A percentile compares a stretch with the other conserved stretches of the same genome.
Evolutionary conservation across 805 yeast genomes (phyloP).

Genomic region (Yamadazyma endophytica): DNA sequence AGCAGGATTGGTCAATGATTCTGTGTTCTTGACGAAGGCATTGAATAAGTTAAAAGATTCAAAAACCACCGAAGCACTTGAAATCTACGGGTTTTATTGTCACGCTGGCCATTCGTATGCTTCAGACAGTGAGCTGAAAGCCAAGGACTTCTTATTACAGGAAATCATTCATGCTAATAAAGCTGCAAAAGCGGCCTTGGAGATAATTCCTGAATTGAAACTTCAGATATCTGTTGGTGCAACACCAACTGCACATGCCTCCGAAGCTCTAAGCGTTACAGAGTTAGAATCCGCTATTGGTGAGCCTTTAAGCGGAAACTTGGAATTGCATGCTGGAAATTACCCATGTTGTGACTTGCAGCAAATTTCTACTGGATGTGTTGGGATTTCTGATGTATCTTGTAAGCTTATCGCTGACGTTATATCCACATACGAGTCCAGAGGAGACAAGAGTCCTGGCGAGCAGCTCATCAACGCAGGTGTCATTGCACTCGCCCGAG

Average conservation of each 20-base stretch:
- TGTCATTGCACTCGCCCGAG: slow-evolving; percentile 65
- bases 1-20: slow-evolving; percentile 49
- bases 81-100: slow-evolving; percentile 65
- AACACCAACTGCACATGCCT: slow-evolving; percentile 73
- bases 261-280: slow-evolving; percentile 23
- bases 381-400: slow-evolving; percentile 61
- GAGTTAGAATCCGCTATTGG: slow-evolving; percentile 19
- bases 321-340: slow-evolving; percentile 82
- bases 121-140: slow-evolving; percentile 41
- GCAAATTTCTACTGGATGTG: slow-evolving; percentile 67
- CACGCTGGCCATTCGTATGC: slow-evolving; percentile 78
- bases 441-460: slow-evolving; percentile 50
- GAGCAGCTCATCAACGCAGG: slow-evolving; percentile 71
- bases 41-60: slow-evolving; percentile 24
- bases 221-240: slow-evolving; percentile 72
- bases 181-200: slow-evolving; percentile 43
- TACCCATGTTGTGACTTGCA: slow-evolving; percentile 72
- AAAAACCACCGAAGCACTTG: slow-evolving; percentile 26
- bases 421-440: slow-evolving; percentile 47
- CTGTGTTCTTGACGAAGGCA: slow-evolving; percentile 31
- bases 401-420: slow-evolving; percentile 56
- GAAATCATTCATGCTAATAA: slow-evolving; percentile 55
- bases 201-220: slow-evolving; percentile 29
- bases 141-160: slow-evolving; percentile 44
- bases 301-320: slow-evolving; percentile 29